These are phyloP conservation scores for Metarhizium brunneum DNA, from an alignment of 2,329 filamentous ascomycete genomes.

Conservation along the genomic window DNA sequence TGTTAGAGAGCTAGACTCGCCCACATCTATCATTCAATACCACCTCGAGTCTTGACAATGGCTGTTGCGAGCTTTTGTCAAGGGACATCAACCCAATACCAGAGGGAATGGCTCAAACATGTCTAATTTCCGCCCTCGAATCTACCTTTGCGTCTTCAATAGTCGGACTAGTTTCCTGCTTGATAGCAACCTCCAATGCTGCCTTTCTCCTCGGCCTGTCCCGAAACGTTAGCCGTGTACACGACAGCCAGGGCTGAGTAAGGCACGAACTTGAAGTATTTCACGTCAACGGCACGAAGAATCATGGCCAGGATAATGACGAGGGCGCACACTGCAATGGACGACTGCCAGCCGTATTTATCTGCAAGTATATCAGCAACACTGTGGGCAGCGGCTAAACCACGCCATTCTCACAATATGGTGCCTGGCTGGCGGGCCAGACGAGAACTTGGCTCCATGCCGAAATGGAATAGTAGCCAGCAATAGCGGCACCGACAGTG, in stretches of 20 bases:
- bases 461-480: slow-evolving; percentile 38
- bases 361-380: slow-evolving; percentile 15
- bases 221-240: not conserved
- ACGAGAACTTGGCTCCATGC: slow-evolving; percentile 43
- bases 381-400: not conserved
- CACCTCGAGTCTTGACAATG: too few relatives aligned
- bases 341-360: slow-evolving; percentile 38
- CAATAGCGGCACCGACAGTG: slow-evolving; percentile 38
- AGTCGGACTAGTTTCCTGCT: not conserved
- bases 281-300: slow-evolving; percentile 33
- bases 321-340: slow-evolving; percentile 32
- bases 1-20: too few relatives aligned
- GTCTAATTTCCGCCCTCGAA: not conserved
- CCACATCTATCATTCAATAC: too few relatives aligned
- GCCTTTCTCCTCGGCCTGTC: not conserved
- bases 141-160: not conserved
- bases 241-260: not conserved
- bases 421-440: slow-evolving; percentile 41
- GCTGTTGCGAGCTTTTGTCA: too few relatives aligned
- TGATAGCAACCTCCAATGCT: not conserved
- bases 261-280: slow-evolving; percentile 19
- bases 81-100: too few relatives aligned
- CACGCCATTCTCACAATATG: slow-evolving; percentile 27
- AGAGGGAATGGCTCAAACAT: not conserved
- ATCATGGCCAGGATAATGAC: slow-evolving; percentile 35